Conservation (phyloP, 129 eudicot genomes). For the Solidago caesia region DNA sequence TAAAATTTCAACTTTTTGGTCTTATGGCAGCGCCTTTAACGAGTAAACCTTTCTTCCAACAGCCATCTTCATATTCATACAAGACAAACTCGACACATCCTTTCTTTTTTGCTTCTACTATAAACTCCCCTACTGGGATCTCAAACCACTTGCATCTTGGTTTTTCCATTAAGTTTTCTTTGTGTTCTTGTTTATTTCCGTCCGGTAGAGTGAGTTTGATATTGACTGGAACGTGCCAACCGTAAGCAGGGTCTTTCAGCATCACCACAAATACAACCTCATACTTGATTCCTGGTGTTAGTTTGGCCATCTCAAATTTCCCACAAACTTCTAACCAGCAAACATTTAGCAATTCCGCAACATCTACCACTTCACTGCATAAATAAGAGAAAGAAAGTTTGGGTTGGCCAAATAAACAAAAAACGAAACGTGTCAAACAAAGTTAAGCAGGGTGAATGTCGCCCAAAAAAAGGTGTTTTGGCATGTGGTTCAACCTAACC, state of each 20-base stretch:
- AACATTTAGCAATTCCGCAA: slow-evolving; percentile 54
- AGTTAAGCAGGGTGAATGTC: neutral
- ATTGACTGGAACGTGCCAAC: slow-evolving; percentile 66
- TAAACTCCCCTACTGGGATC: slow-evolving; percentile 63
- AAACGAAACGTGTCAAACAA: too few relatives aligned
- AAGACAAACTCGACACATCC: slow-evolving; percentile 70
- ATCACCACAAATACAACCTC: slow-evolving; percentile 54
- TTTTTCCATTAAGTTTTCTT: slow-evolving; percentile 57
- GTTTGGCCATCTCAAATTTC: slow-evolving; percentile 41
- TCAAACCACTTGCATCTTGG: slow-evolving; percentile 68
- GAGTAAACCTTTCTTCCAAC: slow-evolving; percentile 81
- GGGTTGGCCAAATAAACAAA: too few relatives aligned
- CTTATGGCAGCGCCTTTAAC: slow-evolving; percentile 60
- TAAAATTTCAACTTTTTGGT: slow-evolving; percentile 41
- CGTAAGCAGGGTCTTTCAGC: slow-evolving; percentile 60
- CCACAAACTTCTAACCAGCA: slow-evolving; percentile 83
- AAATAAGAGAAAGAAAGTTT: slow-evolving; percentile 11
- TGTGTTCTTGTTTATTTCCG: slow-evolving; percentile 53
- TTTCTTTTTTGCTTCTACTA: slow-evolving; percentile 27
- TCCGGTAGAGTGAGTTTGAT: slow-evolving; percentile 55
- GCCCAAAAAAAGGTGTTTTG: neutral
- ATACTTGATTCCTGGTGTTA: slow-evolving; percentile 51
- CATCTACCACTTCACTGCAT: slow-evolving; percentile 48
- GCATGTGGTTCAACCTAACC: neutral
- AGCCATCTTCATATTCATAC: slow-evolving; percentile 65